These are phyloP conservation scores for Cymbidium sinense DNA, from an alignment of 106 monocot species.

Conservation along the genomic window DNA sequence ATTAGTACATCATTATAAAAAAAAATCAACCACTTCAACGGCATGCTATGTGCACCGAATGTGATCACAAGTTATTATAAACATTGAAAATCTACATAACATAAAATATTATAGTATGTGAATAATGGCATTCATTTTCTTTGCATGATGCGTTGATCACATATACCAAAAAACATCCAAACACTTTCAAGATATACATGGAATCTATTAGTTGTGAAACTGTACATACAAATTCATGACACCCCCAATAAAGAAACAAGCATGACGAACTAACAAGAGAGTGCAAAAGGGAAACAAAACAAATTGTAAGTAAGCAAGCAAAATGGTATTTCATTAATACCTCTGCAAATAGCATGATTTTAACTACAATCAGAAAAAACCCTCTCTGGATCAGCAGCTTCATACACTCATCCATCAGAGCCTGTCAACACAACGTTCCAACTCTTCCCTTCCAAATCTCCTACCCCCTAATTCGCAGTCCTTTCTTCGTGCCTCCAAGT, in stretches of 20 bases:
- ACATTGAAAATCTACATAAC: too few species aligned
- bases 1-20: too few species aligned
- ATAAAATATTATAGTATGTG: too few species aligned
- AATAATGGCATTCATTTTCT: not conserved
- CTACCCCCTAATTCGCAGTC: constrained; percentile 38
- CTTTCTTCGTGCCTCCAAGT: constrained; percentile 38
- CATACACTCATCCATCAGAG: constrained; percentile 15
- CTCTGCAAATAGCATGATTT: constrained; percentile 6
- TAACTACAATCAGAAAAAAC: not conserved
- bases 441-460: constrained; percentile 43
- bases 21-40: too few species aligned
- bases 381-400: not conserved
- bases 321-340: constrained; percentile 8
- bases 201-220: not conserved
- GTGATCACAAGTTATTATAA: too few species aligned
- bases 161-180: not conserved
- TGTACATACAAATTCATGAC: constrained; percentile 5
- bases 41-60: too few species aligned
- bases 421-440: constrained; percentile 43
- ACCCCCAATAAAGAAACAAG: not conserved
- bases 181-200: not conserved
- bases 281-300: not conserved
- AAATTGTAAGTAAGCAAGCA: not conserved
- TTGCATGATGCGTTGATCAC: not conserved
- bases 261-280: not conserved